Base-by-base conservation (phyloP, 805 yeast genomes). In the Candida glaebosa region DNA sequence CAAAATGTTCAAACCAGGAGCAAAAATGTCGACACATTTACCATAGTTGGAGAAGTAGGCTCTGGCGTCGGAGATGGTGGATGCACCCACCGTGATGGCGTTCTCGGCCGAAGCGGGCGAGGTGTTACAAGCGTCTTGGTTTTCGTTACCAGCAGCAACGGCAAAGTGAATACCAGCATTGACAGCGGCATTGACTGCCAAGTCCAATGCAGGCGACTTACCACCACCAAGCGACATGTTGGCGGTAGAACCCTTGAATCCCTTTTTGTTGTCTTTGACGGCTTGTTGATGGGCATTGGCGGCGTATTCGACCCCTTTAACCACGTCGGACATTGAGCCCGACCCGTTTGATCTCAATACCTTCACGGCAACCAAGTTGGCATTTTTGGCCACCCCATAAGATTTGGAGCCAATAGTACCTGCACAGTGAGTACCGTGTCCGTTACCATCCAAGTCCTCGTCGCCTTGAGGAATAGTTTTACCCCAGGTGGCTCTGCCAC, bases 371-470 rank as follows among this genome's bases (percentile, higher is more conserved):
- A 84, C 88, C 41, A 87, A 63, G 16, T 81, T 72, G 7, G 90
- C 93, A 39, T 78, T 71, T 65, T 88, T 87, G 42, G 96, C 90
- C 41, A 87, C 87, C 68, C 96, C 96, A 50, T 82, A 87, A 39
- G 78, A 69, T 46, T 72, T 71, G 17, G 93, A 84, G 38, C 83
- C 96, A 54, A 90, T 87, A 26, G 95, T 88, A 66, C 96, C 97
- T n/a, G 96, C 96, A 69, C 95, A 87, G 58, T 89, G 97, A 35
- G 96, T 87, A 57, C 97, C 97, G 65, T 89, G 97, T 39, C 96
- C 97, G 55, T 87, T 85, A 40, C 88, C 93, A 61, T 90, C 96
- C 34, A 72, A 56, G 51, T 82, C 88, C 40, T 74, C 75, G 52
- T 81, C 87, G 54, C 82, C 83, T 39, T 63, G 53, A 51, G 95